Percentiles rank a stretch among this genome's conserved stretches.
Evolutionary conservation across 1,284 basidiomycete species (phyloP).

Genomic region (Ceratobasidium sp.): DNA sequence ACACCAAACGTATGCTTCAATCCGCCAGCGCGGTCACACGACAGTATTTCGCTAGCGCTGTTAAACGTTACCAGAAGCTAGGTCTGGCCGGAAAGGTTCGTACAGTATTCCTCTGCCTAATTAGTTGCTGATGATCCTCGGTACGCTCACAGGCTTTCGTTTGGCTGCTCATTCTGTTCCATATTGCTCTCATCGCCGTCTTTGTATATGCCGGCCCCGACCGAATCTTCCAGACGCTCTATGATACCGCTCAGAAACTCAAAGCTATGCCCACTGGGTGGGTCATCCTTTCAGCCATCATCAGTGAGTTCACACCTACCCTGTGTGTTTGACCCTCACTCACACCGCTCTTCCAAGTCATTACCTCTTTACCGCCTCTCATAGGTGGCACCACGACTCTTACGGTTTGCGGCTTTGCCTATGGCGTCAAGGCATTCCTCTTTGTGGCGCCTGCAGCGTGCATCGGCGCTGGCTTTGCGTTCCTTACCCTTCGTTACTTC

Average conservation of each 20-base stretch:
- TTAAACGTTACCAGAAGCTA: constrained; percentile 62
- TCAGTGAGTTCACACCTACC: constrained; percentile 62
- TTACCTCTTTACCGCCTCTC: constrained; percentile 82
- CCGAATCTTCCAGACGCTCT: constrained; percentile 74
- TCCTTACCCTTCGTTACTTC: constrained; percentile 71
- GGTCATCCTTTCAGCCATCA: constrained; percentile 66
- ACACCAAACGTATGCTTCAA: constrained; percentile 26
- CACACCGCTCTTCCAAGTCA: constrained; percentile 59
- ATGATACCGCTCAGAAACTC: constrained; percentile 74
- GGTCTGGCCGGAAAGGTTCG: constrained; percentile 68
- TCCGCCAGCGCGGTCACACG: neutral
- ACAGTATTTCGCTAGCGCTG: constrained; percentile 22
- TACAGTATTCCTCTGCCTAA: constrained; percentile 40
- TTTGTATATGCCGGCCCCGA: constrained; percentile 71
- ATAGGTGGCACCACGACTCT: constrained; percentile 77
- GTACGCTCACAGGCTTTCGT: constrained; percentile 55
- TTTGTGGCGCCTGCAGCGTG: constrained; percentile 74
- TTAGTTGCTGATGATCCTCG: neutral
- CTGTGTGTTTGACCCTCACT: constrained; percentile 31
- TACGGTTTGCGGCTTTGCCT: constrained; percentile 83
- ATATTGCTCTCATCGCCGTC: constrained; percentile 59
- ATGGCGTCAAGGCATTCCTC: constrained; percentile 79
- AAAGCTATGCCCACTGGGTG: constrained; percentile 73
- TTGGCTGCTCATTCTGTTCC: constrained; percentile 63
- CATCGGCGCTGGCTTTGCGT: constrained; percentile 75